These are phyloP conservation scores for Backusella parvicylindrica DNA, from an alignment of 192 early-diverging fungal species.

Conservation along the genomic window DNA sequence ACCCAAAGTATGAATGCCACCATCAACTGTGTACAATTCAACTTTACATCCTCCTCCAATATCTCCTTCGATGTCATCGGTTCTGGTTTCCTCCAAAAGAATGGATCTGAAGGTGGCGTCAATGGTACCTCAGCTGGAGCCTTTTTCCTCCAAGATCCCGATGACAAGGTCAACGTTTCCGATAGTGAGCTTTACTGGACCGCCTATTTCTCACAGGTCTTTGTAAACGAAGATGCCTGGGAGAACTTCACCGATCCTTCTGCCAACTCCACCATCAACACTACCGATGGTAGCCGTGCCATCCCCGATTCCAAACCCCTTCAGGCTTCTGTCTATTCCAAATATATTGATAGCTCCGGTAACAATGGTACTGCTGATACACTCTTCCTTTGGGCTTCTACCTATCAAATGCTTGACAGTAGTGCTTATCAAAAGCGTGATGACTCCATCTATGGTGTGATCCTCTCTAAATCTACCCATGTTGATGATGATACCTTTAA, in stretches of 20 bases:
- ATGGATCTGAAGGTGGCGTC: neutral
- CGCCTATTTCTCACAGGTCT: neutral
- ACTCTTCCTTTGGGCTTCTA: neutral
- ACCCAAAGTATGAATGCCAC: neutral
- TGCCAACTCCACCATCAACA: neutral
- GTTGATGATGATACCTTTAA: conserved; percentile 1
- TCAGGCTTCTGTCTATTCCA: neutral
- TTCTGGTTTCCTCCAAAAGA: neutral
- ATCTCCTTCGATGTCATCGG: neutral
- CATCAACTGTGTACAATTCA: neutral
- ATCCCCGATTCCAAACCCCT: neutral
- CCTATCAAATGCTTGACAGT: neutral
- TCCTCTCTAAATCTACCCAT: neutral
- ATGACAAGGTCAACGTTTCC: neutral
- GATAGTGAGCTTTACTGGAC: neutral
- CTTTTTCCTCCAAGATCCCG: neutral
- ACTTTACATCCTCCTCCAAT: neutral
- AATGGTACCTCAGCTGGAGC: neutral
- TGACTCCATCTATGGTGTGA: neutral
- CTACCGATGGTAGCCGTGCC: neutral
- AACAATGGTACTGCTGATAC: neutral
- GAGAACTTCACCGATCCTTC: neutral
- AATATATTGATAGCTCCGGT: neutral
- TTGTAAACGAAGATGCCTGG: neutral
- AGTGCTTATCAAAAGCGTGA: neutral